phyloP scores from a whole-genome alignment of 2,329 filamentous ascomycete genomes.

The Conoideocrella luteorostrata region DNA sequence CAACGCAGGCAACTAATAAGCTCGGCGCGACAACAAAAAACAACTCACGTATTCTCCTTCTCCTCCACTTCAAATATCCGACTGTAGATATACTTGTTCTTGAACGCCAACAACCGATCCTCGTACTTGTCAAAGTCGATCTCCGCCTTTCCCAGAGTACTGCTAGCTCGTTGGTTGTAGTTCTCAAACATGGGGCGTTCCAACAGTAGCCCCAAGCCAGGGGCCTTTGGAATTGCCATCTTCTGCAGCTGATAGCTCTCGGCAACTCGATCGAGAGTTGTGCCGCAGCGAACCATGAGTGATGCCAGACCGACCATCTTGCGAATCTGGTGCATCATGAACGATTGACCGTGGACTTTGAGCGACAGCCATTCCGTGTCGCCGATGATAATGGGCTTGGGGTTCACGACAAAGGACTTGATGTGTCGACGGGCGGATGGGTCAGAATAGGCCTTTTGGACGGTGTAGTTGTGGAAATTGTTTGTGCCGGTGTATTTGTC shows the following conservation, averaged over 20 bases:
- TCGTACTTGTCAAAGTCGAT: conserved; percentile 77
- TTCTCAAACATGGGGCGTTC: conserved; percentile 87
- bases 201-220: conserved; percentile 77
- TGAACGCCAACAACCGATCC: conserved; percentile 78
- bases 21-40: too few species aligned
- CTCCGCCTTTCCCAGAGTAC: conserved; percentile 55
- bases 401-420: conserved; percentile 79
- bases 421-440: conserved; percentile 84
- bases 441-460: conserved; percentile 77
- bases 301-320: conserved; percentile 97
- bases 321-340: conserved; percentile 99
- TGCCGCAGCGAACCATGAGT: conserved; percentile 76
- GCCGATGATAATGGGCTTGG: conserved; percentile 72
- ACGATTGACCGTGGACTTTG: conserved; percentile 94
- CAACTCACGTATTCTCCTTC: conserved; percentile 74
- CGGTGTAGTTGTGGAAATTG: conserved; percentile 97
- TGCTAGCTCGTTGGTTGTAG: conserved; percentile 71
- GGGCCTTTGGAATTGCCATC: conserved; percentile 90
- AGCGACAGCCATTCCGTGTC: conserved; percentile 93
- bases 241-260: conserved; percentile 67
- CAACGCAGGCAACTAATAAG: too few species aligned
- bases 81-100: conserved; percentile 85
- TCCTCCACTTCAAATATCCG: conserved; percentile 88
- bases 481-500: conserved; percentile 72
- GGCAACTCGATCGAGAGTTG: conserved; percentile 61